A percentile compares a stretch with the other conserved stretches of the same genome.
Conservation (phyloP, 129 eudicot species). For the Pulicaria dysenterica region DNA sequence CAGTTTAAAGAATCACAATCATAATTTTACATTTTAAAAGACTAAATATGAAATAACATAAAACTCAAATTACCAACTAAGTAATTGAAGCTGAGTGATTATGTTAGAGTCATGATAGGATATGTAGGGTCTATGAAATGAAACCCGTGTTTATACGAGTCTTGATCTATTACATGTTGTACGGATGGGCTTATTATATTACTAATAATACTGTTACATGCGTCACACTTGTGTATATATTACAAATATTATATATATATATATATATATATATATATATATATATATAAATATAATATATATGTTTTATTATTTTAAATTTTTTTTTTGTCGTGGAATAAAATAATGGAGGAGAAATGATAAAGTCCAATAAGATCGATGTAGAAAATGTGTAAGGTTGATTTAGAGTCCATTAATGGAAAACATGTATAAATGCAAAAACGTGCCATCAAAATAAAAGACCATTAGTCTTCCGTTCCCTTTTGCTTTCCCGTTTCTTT, state of each 20-base stretch:
- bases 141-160: conserved; percentile 11
- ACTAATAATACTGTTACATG: background rate
- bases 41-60: too few species aligned
- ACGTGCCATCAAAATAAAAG: conserved; percentile 37
- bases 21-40: too few species aligned
- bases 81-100: background rate
- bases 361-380: background rate
- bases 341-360: conserved; percentile 17
- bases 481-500: conserved; percentile 21
- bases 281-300: background rate
- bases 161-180: background rate
- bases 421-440: conserved; percentile 48
- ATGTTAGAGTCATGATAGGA: background rate
- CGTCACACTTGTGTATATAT: background rate
- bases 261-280: background rate
- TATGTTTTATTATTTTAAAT: background rate
- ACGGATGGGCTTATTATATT: conserved; percentile 18
- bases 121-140: background rate
- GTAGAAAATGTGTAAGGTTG: conserved; percentile 8
- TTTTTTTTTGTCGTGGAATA: conserved; percentile 10
- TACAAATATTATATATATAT: background rate
- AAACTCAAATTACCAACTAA: too few species aligned
- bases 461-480: conserved; percentile 32
- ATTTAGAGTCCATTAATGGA: conserved; percentile 19
- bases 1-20: too few species aligned